Evolutionary conservation across 2,329 filamentous ascomycete genomes (phyloP).

Genomic region (Talaromyces verruculosus): DNA sequence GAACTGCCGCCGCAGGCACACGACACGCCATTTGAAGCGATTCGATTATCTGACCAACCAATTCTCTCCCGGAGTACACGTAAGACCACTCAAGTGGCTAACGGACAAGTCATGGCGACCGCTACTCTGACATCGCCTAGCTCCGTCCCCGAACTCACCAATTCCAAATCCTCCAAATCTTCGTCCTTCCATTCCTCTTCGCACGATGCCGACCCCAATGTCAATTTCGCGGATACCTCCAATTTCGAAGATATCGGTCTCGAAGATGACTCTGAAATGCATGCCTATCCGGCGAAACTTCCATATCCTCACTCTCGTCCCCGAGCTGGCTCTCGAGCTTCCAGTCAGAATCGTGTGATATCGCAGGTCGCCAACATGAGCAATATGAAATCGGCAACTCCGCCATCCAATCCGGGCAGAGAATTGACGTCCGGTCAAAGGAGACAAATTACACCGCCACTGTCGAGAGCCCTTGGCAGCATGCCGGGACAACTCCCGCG

Average conservation of each 20-base stretch:
- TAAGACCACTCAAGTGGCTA: background rate
- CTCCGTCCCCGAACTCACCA: conserved; percentile 76
- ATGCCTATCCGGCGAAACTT: conserved; percentile 7
- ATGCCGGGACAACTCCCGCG: conserved; percentile 4
- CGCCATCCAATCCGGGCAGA: conserved; percentile 7
- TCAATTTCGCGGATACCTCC: conserved; percentile 67
- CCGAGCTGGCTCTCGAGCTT: conserved; percentile 21
- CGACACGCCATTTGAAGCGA: background rate
- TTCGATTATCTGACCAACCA: background rate
- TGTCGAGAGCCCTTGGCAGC: conserved; percentile 1
- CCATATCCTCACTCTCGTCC: conserved; percentile 20
- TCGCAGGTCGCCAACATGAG: conserved; percentile 11
- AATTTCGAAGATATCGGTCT: conserved; percentile 95
- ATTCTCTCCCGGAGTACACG: background rate
- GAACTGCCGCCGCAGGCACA: background rate
- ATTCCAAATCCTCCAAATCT: conserved; percentile 86
- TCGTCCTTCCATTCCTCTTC: conserved; percentile 84
- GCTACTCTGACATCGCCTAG: conserved; percentile 47
- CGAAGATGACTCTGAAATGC: conserved; percentile 58
- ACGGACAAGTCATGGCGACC: conserved; percentile 14
- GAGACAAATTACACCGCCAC: conserved; percentile 12
- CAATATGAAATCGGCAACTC: conserved; percentile 4
- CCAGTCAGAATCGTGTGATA: conserved; percentile 13
- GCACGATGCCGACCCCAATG: conserved; percentile 67
- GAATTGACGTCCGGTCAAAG: conserved; percentile 19